These are phyloP conservation scores for Haplosporangium sp. DNA, from an alignment of 371 early-diverging fungal species.

Conservation along the genomic window DNA sequence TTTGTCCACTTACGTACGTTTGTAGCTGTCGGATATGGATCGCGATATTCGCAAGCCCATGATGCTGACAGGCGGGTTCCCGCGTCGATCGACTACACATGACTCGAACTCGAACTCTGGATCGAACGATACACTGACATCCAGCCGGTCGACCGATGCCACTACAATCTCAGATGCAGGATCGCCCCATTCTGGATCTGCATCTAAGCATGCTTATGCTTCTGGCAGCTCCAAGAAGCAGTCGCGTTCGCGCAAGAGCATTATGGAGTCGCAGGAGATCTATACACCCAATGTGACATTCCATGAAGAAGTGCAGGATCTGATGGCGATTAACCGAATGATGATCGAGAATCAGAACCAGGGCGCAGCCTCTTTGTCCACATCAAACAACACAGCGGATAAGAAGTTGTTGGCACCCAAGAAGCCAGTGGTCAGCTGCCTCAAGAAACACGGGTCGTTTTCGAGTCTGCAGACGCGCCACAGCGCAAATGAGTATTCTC, in stretches of 20 bases:
- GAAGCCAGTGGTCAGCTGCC: slow-evolving; percentile 44
- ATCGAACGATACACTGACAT: slow-evolving; percentile 35
- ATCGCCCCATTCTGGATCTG: slow-evolving; percentile 3
- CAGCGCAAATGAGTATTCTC: slow-evolving; percentile 14
- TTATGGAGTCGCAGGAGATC: slow-evolving; percentile 17
- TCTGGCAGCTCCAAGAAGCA: slow-evolving; percentile 12
- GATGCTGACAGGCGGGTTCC: slow-evolving; percentile 36
- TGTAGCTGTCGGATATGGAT: slow-evolving; percentile 67
- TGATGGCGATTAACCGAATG: slow-evolving; percentile 26
- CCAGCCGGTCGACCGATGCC: slow-evolving; percentile 24
- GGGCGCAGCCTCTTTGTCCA: too few relatives aligned
- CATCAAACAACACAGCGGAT: too few relatives aligned
- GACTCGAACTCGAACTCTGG: slow-evolving; percentile 48
- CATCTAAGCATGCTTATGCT: neutral
- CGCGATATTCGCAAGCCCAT: slow-evolving; percentile 68
- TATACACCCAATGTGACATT: slow-evolving; percentile 42
- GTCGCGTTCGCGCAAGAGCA: slow-evolving; percentile 17
- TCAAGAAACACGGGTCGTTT: slow-evolving; percentile 37
- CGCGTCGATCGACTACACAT: slow-evolving; percentile 12
- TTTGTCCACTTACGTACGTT: slow-evolving; percentile 35
- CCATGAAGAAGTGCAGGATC: slow-evolving; percentile 40
- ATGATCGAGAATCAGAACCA: slow-evolving; percentile 29
- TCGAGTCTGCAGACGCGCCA: slow-evolving; percentile 22
- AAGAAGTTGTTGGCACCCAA: too few relatives aligned
- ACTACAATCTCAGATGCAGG: slow-evolving; percentile 29